Evolutionary conservation across 177 flowering plant genomes (phyloP).

Genomic region (Vitis hybrid): DNA sequence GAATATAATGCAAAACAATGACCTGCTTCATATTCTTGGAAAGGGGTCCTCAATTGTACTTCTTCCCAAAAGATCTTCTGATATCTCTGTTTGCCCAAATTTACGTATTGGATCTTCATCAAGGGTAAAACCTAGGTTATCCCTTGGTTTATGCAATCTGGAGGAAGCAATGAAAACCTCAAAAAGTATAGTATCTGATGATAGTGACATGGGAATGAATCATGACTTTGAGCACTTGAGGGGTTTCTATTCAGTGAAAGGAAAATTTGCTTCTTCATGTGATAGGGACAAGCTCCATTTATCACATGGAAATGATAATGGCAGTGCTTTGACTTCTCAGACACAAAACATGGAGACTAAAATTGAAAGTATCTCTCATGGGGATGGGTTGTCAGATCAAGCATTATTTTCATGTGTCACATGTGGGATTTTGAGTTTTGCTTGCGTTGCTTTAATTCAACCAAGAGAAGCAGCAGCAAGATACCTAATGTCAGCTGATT

Average conservation of each 20-base stretch:
- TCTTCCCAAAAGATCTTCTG: conserved; percentile 65
- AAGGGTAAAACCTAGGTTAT: conserved; percentile 43
- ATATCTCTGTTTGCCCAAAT: conserved; percentile 47
- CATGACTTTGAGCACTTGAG: conserved; percentile 30
- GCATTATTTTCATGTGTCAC: conserved; percentile 88
- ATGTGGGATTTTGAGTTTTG: conserved; percentile 85
- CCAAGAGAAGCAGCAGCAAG: conserved; percentile 71
- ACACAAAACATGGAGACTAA: conserved; percentile 16
- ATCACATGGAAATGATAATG: conserved; percentile 22
- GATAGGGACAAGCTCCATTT: conserved; percentile 28
- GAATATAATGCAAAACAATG: conserved; percentile 64
- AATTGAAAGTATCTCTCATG: conserved; percentile 24
- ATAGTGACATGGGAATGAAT: conserved; percentile 32
- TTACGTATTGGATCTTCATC: conserved; percentile 48
- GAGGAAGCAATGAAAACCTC: conserved; percentile 41
- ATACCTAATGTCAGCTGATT: conserved; percentile 73
- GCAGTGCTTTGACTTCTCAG: conserved; percentile 20
- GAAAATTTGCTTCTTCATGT: conserved; percentile 34
- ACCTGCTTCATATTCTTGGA: conserved; percentile 66
- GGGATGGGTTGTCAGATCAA: conserved; percentile 54
- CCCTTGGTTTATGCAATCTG: conserved; percentile 47
- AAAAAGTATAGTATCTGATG: conserved; percentile 27
- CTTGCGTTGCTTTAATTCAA: conserved; percentile 81
- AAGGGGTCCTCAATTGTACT: conserved; percentile 74
- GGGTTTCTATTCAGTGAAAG: conserved; percentile 42